phyloP scores from a whole-genome alignment of 2,329 filamentous ascomycete species.

The Myriosclerotinia duriaeana region DNA sequence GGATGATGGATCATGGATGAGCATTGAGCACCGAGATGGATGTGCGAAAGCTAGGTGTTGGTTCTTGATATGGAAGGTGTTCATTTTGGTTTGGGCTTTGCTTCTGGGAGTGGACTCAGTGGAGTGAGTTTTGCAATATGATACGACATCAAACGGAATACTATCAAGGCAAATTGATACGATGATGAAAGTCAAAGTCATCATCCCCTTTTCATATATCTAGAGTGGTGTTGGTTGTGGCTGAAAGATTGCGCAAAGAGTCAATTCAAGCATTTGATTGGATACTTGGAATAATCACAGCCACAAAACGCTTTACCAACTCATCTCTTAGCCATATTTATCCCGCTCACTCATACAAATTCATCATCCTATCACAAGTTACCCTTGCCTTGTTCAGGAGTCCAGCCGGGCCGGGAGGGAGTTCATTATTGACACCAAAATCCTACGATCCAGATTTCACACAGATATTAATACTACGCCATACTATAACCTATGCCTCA shows the following conservation, averaged over 20 bases:
- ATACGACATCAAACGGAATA: slow-evolving; percentile 11
- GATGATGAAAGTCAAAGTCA: background rate
- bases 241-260: background rate
- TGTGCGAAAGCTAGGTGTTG: background rate
- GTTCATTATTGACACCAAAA: slow-evolving; percentile 2
- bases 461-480: slow-evolving; percentile 6
- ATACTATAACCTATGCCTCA: slow-evolving; percentile 1
- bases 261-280: background rate
- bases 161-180: background rate
- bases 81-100: slow-evolving; percentile 11
- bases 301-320: background rate
- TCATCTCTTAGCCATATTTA: slow-evolving; percentile 2
- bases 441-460: slow-evolving; percentile 9
- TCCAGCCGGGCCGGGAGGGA: slow-evolving; percentile 1
- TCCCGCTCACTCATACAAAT: background rate
- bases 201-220: slow-evolving; percentile 7
- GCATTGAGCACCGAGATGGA: slow-evolving; percentile 1
- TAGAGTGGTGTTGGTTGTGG: slow-evolving; percentile 10
- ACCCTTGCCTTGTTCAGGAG: background rate
- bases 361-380: slow-evolving; percentile 7
- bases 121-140: background rate
- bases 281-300: background rate
- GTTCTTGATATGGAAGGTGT: slow-evolving; percentile 14
- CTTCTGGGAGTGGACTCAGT: background rate
- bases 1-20: background rate